A percentile compares a stretch with the other conserved stretches of the same genome.
phyloP scores from a whole-genome alignment of 1,139 yeast species.

The Suhomyces terraborum region DNA sequence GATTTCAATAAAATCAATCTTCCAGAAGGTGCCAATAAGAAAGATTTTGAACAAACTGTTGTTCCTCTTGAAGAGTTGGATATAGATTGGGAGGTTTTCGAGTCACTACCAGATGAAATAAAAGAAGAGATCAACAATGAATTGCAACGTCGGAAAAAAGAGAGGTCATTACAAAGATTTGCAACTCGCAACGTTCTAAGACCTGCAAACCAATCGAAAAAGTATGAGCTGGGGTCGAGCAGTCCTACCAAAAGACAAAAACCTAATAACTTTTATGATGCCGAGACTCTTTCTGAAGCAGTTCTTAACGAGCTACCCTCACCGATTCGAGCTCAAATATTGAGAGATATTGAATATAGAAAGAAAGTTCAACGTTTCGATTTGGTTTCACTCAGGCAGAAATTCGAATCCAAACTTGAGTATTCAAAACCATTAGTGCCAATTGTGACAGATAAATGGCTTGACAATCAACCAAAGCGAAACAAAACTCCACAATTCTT shows the following conservation, averaged over 20 bases:
- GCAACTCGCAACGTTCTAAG: too few species aligned
- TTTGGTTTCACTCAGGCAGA: slow-evolving; percentile 34
- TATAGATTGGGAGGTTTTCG: slow-evolving; percentile 58
- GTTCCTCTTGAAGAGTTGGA: slow-evolving; percentile 16
- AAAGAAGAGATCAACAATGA: slow-evolving; percentile 52
- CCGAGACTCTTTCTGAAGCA: slow-evolving; percentile 39
- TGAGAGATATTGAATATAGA: slow-evolving; percentile 40
- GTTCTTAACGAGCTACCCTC: slow-evolving; percentile 52
- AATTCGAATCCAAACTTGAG: slow-evolving; percentile 27
- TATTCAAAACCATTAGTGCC: slow-evolving; percentile 20
- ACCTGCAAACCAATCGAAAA: slow-evolving; percentile 8
- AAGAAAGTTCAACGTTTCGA: slow-evolving; percentile 31
- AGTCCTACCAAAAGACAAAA: slow-evolving; percentile 15
- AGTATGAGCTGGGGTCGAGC: slow-evolving; percentile 8
- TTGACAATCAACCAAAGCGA: slow-evolving; percentile 25
- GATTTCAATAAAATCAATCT: not conserved
- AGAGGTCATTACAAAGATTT: slow-evolving; percentile 18
- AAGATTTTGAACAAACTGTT: not conserved
- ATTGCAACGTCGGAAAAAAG: slow-evolving; percentile 35
- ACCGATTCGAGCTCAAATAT: slow-evolving; percentile 41
- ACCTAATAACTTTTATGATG: slow-evolving; percentile 22
- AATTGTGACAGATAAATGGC: slow-evolving; percentile 31
- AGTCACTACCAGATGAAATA: slow-evolving; percentile 55
- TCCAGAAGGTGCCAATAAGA: not conserved
- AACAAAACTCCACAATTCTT: slow-evolving; percentile 36